Percentiles rank a stretch among this genome's conserved stretches.
phyloP scores from a whole-genome alignment of 2,329 filamentous ascomycete genomes.

The Fusarium sulawesiense region DNA sequence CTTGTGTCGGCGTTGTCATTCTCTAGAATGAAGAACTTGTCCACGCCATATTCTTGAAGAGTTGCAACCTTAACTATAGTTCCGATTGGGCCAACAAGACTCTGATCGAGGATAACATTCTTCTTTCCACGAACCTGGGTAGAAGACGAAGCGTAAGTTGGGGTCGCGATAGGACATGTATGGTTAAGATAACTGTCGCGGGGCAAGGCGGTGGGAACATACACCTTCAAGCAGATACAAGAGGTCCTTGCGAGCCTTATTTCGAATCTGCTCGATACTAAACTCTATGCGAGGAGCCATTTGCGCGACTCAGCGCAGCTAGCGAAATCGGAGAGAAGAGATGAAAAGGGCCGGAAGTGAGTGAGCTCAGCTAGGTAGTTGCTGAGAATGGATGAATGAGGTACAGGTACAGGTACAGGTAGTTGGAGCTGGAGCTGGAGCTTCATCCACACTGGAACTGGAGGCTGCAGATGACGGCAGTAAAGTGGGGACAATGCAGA shows the following conservation, averaged over 20 bases:
- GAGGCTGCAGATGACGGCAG: conserved; percentile 34
- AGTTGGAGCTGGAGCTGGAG: conserved; percentile 20
- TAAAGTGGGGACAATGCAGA: conserved; percentile 28
- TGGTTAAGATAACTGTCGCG: conserved; percentile 14
- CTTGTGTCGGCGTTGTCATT: conserved; percentile 95
- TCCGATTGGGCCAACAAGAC: conserved; percentile 88
- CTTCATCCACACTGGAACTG: neutral
- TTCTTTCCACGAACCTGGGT: conserved; percentile 95
- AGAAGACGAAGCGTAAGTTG: conserved; percentile 26
- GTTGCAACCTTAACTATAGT: conserved; percentile 95
- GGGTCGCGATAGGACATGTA: neutral
- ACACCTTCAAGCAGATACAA: conserved; percentile 93
- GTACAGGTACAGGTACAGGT: neutral
- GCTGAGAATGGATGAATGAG: conserved; percentile 9
- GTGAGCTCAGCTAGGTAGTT: conserved; percentile 31
- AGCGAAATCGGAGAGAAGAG: conserved; percentile 16
- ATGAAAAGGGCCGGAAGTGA: conserved; percentile 19
- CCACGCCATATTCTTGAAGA: conserved; percentile 95
- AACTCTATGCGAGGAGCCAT: conserved; percentile 80
- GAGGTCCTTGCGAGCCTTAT: conserved; percentile 87
- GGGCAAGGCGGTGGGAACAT: conserved; percentile 61
- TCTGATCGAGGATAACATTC: conserved; percentile 93
- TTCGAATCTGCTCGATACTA: conserved; percentile 79
- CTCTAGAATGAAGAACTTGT: conserved; percentile 96
- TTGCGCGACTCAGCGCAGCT: conserved; percentile 56